Conservation (phyloP, 176 grass and related monocot species). For the Phragmites australis region DNA sequence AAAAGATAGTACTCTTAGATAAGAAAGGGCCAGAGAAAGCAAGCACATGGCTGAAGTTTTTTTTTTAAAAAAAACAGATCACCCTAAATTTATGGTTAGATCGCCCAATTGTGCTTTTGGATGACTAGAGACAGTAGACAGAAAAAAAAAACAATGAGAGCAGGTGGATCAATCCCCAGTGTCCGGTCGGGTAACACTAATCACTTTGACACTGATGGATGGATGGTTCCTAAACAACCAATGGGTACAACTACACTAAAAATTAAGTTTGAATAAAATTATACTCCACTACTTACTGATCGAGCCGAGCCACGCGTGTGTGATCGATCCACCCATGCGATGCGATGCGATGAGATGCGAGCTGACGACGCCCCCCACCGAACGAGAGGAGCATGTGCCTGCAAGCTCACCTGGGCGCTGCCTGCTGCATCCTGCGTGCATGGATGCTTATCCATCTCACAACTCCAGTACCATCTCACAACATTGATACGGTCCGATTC, state of each 20-base stretch:
- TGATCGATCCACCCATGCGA: background rate
- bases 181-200: background rate
- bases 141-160: slow-evolving; percentile 15
- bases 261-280: no score
- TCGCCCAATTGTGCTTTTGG: slow-evolving; percentile 10
- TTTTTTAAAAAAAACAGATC: slow-evolving; percentile 14
- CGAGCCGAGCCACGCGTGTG: background rate
- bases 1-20: no score
- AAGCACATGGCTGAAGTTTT: slow-evolving; percentile 19
- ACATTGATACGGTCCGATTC: slow-evolving; percentile 30
- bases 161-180: slow-evolving; percentile 28
- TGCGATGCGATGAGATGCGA: background rate
- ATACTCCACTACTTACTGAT: background rate
- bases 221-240: slow-evolving; percentile 19
- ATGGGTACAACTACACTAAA: background rate
- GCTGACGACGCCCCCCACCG: background rate
- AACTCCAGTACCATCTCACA: background rate
- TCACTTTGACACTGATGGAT: slow-evolving; percentile 29
- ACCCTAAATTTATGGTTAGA: slow-evolving; percentile 19
- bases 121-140: no score
- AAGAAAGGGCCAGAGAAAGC: background rate
- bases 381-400: slow-evolving; percentile 40
- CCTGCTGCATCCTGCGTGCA: background rate
- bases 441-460: slow-evolving; percentile 15
- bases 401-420: slow-evolving; percentile 44